phyloP scores from a whole-genome alignment of 257 asterid species.

The Lycium barbarum region DNA sequence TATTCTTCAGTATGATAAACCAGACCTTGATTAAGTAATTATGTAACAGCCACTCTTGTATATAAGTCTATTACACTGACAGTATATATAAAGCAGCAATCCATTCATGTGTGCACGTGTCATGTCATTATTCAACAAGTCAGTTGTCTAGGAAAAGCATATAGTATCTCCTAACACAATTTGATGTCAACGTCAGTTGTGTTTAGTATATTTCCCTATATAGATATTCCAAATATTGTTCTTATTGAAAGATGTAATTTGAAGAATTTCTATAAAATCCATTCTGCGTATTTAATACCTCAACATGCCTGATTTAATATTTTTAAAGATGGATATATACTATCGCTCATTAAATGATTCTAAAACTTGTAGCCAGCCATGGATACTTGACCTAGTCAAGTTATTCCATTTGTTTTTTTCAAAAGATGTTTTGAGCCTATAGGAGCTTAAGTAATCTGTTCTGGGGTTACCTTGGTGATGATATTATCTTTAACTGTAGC shows the following conservation, averaged over 20 bases:
- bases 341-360: not conserved
- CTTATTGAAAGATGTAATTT: not conserved
- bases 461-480: not conserved
- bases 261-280: not conserved
- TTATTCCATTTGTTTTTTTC: not conserved
- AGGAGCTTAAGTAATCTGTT: not conserved
- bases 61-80: not conserved
- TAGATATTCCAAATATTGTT: not conserved
- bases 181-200: not conserved
- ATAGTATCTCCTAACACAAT: not conserved
- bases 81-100: not conserved
- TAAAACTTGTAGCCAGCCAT: not conserved
- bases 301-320: not conserved
- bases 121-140: not conserved
- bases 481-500: not conserved
- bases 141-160: not conserved
- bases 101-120: not conserved
- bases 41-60: not conserved
- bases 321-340: not conserved
- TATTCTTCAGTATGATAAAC: not conserved
- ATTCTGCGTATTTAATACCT: not conserved
- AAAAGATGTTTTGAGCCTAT: not conserved
- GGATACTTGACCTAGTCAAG: not conserved
- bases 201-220: not conserved
- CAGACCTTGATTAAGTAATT: not conserved